Percentiles rank a stretch among this genome's conserved stretches.
Evolutionary conservation across 805 yeast genomes (phyloP).

Genomic region (Metschnikowia anglica): DNA sequence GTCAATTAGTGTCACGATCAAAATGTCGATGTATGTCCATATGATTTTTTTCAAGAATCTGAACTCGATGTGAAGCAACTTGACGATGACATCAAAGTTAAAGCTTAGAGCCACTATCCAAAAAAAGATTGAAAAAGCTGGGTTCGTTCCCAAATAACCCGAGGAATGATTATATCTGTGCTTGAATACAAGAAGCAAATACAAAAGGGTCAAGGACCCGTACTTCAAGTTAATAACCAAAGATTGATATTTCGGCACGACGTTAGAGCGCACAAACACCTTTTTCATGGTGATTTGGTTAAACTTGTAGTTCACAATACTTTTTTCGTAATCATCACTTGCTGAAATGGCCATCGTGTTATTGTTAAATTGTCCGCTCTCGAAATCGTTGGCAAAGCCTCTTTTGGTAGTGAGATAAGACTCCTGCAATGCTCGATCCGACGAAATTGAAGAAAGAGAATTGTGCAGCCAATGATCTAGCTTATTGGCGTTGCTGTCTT

Average conservation of each 20-base stretch:
- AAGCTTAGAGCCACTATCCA: conserved; percentile 48
- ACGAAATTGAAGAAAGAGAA: background rate
- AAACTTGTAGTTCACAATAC: conserved; percentile 32
- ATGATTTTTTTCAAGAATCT: conserved; percentile 47
- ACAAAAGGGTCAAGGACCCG: conserved; percentile 31
- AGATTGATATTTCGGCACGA: conserved; percentile 44
- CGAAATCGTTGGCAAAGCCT: conserved; percentile 1
- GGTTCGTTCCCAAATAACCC: conserved; percentile 2
- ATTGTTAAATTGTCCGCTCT: background rate
- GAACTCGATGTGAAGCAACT: conserved; percentile 44
- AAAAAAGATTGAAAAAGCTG: conserved; percentile 36
- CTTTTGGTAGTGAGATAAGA: conserved; percentile 5
- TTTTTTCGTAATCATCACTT: conserved; percentile 16
- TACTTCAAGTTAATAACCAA: conserved; percentile 39
- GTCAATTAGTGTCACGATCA: conserved; percentile 40
- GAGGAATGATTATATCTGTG: conserved; percentile 18
- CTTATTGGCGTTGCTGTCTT: conserved; percentile 30
- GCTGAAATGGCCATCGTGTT: conserved; percentile 1
- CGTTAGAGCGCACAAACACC: conserved; percentile 30
- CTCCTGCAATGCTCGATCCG: conserved; percentile 4
- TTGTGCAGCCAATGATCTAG: conserved; percentile 2
- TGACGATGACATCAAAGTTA: conserved; percentile 47
- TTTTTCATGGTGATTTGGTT: conserved; percentile 32
- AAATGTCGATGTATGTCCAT: conserved; percentile 54
- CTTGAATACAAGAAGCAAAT: conserved; percentile 30